These are phyloP conservation scores for Truncatella angustata DNA, from an alignment of 2,329 filamentous ascomycete species.

Conservation along the genomic window DNA sequence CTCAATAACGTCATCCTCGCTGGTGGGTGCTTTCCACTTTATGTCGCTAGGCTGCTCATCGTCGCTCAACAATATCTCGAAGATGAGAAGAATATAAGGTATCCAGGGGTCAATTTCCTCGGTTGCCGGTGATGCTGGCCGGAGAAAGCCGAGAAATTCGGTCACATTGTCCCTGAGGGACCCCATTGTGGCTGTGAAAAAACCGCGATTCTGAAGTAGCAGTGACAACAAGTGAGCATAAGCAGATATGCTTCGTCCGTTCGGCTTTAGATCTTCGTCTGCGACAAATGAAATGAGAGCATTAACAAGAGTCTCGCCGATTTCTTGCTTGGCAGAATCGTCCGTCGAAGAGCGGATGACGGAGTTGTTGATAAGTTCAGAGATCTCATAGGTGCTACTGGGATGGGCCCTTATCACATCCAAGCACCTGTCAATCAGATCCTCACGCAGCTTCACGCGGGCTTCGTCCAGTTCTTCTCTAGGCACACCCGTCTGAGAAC, in stretches of 20 bases:
- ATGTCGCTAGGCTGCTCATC: constrained; percentile 79
- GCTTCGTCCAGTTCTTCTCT: constrained; percentile 79
- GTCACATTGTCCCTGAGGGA: constrained; percentile 75
- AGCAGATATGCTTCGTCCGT: constrained; percentile 67
- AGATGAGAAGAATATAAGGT: constrained; percentile 81
- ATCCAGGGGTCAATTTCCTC: constrained; percentile 92
- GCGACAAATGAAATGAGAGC: constrained; percentile 71
- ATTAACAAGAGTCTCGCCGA: constrained; percentile 78
- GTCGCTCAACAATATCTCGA: constrained; percentile 87
- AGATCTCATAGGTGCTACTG: constrained; percentile 84
- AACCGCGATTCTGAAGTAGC: constrained; percentile 76
- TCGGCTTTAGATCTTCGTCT: constrained; percentile 62
- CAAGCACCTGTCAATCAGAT: constrained; percentile 84
- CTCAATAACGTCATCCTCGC: constrained; percentile 46
- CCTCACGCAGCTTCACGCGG: constrained; percentile 68
- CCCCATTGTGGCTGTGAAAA: constrained; percentile 74
- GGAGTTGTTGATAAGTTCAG: constrained; percentile 79
- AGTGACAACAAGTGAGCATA: constrained; percentile 91
- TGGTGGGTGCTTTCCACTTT: constrained; percentile 62
- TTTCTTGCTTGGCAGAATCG: constrained; percentile 61
- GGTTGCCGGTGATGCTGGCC: constrained; percentile 62
- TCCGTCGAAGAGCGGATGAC: constrained; percentile 57
- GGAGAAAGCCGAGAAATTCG: constrained; percentile 76
- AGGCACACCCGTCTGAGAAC: constrained; percentile 44
- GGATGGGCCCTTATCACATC: constrained; percentile 88